Conservation (phyloP, 305 asterid species). For the Rubia balearica region DNA sequence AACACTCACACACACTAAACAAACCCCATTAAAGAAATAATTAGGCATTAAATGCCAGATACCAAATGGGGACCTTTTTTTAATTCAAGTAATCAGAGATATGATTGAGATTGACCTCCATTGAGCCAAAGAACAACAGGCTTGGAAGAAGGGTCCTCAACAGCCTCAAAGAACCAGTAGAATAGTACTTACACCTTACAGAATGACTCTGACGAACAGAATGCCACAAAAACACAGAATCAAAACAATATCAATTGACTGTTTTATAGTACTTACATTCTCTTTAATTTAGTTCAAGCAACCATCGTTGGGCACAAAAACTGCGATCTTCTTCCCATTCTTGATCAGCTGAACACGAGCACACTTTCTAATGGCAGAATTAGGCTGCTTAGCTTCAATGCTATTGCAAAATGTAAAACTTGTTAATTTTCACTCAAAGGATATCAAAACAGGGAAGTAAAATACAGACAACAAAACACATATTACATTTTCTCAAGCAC, state of each 20-base stretch:
- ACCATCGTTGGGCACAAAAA: neutral
- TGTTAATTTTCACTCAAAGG: neutral
- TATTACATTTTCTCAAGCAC: conserved; percentile 10
- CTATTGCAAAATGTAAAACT: neutral
- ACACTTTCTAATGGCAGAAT: neutral
- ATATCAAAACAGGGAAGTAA: neutral
- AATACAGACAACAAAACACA: neutral
- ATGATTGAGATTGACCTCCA: conserved; percentile 48
- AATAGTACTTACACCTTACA: too few species aligned
- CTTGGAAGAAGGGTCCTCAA: conserved; percentile 69
- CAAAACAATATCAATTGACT: too few species aligned
- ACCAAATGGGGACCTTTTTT: neutral
- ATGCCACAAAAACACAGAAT: too few species aligned
- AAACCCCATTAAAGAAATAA: neutral
- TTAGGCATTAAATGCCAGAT: neutral
- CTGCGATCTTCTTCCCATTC: neutral
- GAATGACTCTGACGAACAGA: too few species aligned
- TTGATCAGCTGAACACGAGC: neutral
- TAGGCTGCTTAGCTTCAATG: neutral
- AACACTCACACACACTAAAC: neutral
- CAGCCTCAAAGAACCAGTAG: conserved; percentile 91
- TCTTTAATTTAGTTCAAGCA: neutral
- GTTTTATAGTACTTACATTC: neutral
- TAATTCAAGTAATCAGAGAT: neutral
- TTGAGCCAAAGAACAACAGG: conserved; percentile 91